Evolutionary conservation across 2,329 filamentous ascomycete genomes (phyloP), one percentile per base, ranked within the genome.

Genomic region (Paracoccidioides lutzii): DNA sequence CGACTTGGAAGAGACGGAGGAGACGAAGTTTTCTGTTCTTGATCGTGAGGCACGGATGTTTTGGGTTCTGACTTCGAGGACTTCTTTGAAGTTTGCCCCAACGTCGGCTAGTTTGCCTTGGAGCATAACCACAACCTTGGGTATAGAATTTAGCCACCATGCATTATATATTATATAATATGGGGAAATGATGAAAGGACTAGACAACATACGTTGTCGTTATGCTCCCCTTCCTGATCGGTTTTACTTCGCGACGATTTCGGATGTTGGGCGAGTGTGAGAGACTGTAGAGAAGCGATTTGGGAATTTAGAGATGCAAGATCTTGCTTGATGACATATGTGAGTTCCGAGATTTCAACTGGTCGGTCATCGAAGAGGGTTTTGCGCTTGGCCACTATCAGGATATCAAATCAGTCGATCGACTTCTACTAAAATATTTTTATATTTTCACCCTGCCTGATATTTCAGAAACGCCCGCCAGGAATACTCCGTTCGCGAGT

Each of bases 291-390:
- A 8, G 79, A 78, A 48, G 87, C 86, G 64, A 97, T 97, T 67
- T 95, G 87, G 62, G 89, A 83, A 72, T 96, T 97, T 57, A 88
- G 71, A 4, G 79, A 83, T 1, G 89, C 88, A 53, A 97, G 81
- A 66, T 97, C 91, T 76, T 97, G 91, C 75, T 97, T 97, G 77
- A 97, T 96, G 67, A 97, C 87, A 67, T 90, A 96, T 6, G 90
- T 96, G 69, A 96, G 82, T 72, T 97, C 90, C 70, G 93, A 93
- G 70, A 97, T 96, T 73, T 98, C 93, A 55, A 96, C 88, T 0
- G 93, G 90, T 68, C 88, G 83, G 75, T 98, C 93, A 71, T 98
- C 93, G 69, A 98, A 98, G 45, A 98, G 83, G 8, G 93, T 95
- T 73, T 95, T 94, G 66, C 91, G 84, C 71, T 90, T 91, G n/a